Base-by-base conservation (phyloP, 257 asterid species). In the Catharanthus roseus region DNA sequence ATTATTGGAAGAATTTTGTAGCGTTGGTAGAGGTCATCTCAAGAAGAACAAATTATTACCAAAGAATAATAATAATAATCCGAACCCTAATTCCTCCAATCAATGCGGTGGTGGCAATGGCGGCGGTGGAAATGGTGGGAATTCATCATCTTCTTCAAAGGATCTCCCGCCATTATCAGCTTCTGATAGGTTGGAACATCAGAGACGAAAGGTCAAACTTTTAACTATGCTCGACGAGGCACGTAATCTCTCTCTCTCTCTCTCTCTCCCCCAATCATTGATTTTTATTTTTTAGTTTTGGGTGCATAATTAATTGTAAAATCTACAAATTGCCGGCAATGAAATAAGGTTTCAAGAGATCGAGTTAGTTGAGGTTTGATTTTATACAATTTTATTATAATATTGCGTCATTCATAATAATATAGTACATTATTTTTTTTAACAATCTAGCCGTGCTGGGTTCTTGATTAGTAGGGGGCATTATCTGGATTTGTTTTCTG, bases 141-240 rank as follows among this genome's bases (percentile, higher is more conserved):
- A 75, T 66, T 79, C 95, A 0, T 69, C 89, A 1, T 79, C 90
- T 54, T 78, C 96, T 51, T 79, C 89, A 2, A 86, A 86, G 69
- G 91, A 86, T 70, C 75, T 41, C 38, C 89, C 93, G 49, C 88
- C 95, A 10, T 69, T 89, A 74, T 87, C 98, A 23, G 84, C 96
- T 62, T 80, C 95, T 12, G 99, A 92, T 77, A 83, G 97, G 77
- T 85, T 95, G 19, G 99, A 95, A 67, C 97, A 95, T 80, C 98
- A 92, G 77, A 77, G 97, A 55, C 83, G 98, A 77, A 95, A 95
- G 95, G 97, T 92, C 96, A 95, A 95, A 92, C 90, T 95, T 21
- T 71, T 92, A 72, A 80, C 98, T 34, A 95, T 95, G 98, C 98
- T 92, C 79, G 98, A 95, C 77, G 99, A 95, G 98, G 99, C 81